Base-by-base conservation (phyloP, 306 rosid species). In the Inga oerstediana region DNA sequence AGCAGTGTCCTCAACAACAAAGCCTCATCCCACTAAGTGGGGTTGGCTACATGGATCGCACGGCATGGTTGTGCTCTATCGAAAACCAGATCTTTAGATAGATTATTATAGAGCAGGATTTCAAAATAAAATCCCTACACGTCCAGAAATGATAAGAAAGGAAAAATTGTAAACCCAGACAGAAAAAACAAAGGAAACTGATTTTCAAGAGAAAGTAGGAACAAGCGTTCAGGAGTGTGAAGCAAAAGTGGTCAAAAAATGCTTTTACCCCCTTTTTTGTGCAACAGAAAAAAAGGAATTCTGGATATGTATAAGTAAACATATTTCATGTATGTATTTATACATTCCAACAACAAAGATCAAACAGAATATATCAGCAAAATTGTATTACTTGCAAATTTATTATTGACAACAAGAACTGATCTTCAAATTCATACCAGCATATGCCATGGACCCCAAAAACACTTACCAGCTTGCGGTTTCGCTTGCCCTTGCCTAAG, bases 401-500 rank as follows among this genome's bases (percentile, higher is more conserved):
- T 56, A 87, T 58, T 48, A 70, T 67, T 46, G 45, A 77, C 75
- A 66, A 35, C n/a, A 80, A 43, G 37, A 75, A 72, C 51, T 68
- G 64, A 72, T 52, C 11, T 59, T 59, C 71, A 73, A 41, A 74
- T 59, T 61, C 76, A 65, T 27, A 68, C 24, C 64, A 49, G 73
- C 72, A 81, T 76, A 34, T 80, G 27, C 19, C 19, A 82, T 34
- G 17, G 78, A 72, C 35, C 34, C 51, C 51, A 77, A 17, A 59
- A 56, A 69, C 61, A 76, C 77, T 84, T 82, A 96, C 99, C 99
- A 89, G 88, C 88, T 94, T 94, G 24, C 99, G 98, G 83, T 94
- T 91, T 83, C 99, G 89, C 89, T 94, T 96, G 82, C 99, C 98
- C 85, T 96, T 96, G 58, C 99, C 99, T 87, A 96, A 85, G 77